phyloP scores from a whole-genome alignment of 1,139 yeast species.

The Lodderomyces margitis region DNA sequence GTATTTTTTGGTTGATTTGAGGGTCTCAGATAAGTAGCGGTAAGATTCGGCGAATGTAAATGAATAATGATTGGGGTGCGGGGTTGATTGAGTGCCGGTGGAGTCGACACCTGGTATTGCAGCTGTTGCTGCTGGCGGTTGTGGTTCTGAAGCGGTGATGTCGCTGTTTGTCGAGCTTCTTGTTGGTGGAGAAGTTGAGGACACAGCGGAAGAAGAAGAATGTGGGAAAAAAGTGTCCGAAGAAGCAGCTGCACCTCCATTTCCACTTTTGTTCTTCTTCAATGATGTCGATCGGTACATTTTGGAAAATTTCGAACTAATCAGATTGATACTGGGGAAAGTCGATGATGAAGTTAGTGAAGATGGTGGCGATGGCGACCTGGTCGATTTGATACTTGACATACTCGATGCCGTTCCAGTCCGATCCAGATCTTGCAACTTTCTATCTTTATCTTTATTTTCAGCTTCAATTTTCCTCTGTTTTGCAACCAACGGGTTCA shows the following conservation, averaged over 20 bases:
- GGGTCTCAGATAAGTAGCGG: constrained; percentile 60
- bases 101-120: background rate
- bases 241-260: background rate
- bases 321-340: constrained; percentile 21
- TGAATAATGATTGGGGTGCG: constrained; percentile 15
- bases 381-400: background rate
- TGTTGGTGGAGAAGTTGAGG: background rate
- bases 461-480: constrained; percentile 23
- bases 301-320: constrained; percentile 11
- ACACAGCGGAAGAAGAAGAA: background rate
- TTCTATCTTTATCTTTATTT: background rate
- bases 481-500: constrained; percentile 70
- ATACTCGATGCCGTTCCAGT: background rate
- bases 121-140: constrained; percentile 1
- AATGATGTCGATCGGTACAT: constrained; percentile 13
- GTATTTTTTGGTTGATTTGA: constrained; percentile 59
- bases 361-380: constrained; percentile 1
- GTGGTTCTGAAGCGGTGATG: constrained; percentile 2
- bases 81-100: constrained; percentile 7
- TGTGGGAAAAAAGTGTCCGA: background rate
- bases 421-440: background rate
- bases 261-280: constrained; percentile 2
- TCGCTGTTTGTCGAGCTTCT: background rate
- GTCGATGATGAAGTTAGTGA: constrained; percentile 13
- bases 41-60: constrained; percentile 60